Base-by-base conservation (phyloP, 176 grass and related monocot species). In the maize (Zea mays) region DNA sequence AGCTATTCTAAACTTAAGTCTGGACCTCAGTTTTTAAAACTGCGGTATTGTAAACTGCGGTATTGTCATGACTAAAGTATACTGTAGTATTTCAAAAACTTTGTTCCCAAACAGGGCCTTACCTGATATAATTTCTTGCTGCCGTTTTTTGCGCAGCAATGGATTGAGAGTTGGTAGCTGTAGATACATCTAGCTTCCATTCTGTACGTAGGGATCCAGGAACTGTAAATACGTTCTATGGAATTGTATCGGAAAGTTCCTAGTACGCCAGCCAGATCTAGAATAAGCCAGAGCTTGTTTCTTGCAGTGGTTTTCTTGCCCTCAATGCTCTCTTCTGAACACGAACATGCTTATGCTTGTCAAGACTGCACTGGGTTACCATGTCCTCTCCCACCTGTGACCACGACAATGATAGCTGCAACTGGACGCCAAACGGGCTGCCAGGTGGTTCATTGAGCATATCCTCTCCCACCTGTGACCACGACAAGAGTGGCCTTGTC, bases 171-270 rank as follows among this genome's bases (percentile, higher is more conserved):
- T 74, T 41, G 35, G 17, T 44, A 37, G 42, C 36, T 72, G 72
- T 86, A 82, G 34, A 48, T 65, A 71, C 58, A 39, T n/a, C 42
- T 27, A 21, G 20, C 45, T 45, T 51, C 20, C 74, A 4, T 39
- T 57, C 5, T 67, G 40, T 7, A 70, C 10, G 56, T 0, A n/a
- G 52, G 19, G 2, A n/a, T 19, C 19, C 52, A 81, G 36, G 34
- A n/a, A 10, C 71, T 80, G 42, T 80, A 57, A 2, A 65, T 65
- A 72, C 66, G 48, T 10, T 58, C 3, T 60, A 13, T 79, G 16
- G 60, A 59, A 79, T 27, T 27, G 27, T 27, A 48, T 60, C 4
- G 4, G 45, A 72, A 55, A 62, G 19, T 67, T 79, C 49, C 40
- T 36, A 3, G 8, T 21, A 17, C 51, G 56, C 45, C 3, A 38